These are phyloP conservation scores for Solanum rostratum DNA, from an alignment of 257 asterid species.

Conservation along the genomic window DNA sequence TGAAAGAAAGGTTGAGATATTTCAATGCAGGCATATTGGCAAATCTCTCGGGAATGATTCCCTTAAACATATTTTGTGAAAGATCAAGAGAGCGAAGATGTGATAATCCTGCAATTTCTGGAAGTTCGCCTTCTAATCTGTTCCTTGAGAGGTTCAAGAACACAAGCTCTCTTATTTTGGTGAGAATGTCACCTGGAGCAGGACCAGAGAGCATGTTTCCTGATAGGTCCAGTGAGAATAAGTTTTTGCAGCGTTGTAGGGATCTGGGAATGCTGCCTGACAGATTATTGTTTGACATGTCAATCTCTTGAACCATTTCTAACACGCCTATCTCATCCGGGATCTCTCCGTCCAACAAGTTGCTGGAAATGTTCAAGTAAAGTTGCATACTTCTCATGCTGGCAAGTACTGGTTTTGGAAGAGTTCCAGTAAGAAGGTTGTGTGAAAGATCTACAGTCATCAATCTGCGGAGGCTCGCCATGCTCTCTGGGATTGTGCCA, in stretches of 20 bases:
- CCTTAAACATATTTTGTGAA: constrained; percentile 55
- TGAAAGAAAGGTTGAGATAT: constrained; percentile 63
- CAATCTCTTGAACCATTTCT: constrained; percentile 69
- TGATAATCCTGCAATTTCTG: constrained; percentile 28
- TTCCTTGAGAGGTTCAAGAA: constrained; percentile 57
- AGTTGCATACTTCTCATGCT: constrained; percentile 54
- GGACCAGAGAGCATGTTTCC: constrained; percentile 43
- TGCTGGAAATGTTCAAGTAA: constrained; percentile 56
- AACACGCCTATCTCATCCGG: constrained; percentile 51
- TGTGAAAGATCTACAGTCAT: constrained; percentile 45
- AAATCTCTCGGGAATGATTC: constrained; percentile 45
- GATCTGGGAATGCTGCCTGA: constrained; percentile 46
- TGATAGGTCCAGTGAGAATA: constrained; percentile 51
- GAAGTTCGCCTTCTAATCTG: constrained; percentile 42
- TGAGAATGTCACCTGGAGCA: constrained; percentile 26
- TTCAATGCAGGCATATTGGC: constrained; percentile 33
- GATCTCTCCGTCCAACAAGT: constrained; percentile 39
- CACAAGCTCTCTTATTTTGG: constrained; percentile 27
- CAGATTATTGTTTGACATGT: constrained; percentile 48
- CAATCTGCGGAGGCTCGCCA: constrained; percentile 30
- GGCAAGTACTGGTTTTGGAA: constrained; percentile 35
- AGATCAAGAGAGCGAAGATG: constrained; percentile 43
- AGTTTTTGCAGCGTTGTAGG: constrained; percentile 45
- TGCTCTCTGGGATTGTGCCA: constrained; percentile 49
- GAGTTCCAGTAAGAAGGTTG: constrained; percentile 40